These are phyloP conservation scores for Cyberlindnera americana DNA, from an alignment of 805 yeast species.

Conservation along the genomic window DNA sequence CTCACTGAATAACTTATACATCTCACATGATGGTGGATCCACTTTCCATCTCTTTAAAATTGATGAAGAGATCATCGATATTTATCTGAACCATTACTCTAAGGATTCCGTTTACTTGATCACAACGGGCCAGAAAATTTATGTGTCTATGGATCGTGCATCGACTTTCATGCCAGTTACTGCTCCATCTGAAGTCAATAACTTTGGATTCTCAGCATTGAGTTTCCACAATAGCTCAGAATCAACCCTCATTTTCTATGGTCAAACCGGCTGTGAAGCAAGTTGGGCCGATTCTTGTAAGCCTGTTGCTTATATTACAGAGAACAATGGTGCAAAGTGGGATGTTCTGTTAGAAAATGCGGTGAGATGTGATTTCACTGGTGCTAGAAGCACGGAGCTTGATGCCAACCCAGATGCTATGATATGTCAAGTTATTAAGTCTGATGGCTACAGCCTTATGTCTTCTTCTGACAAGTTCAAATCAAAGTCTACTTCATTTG, in stretches of 20 bases:
- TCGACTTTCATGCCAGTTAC: conserved; percentile 35
- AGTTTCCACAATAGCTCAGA: conserved; percentile 56
- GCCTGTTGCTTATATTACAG: conserved; percentile 55
- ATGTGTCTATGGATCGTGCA: conserved; percentile 72
- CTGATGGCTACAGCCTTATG: conserved; percentile 30
- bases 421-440: conserved; percentile 53
- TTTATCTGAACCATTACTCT: conserved; percentile 54
- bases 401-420: conserved; percentile 47
- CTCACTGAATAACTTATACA: conserved; percentile 43
- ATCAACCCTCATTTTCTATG: conserved; percentile 61
- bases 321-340: conserved; percentile 65
- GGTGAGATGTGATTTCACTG: conserved; percentile 63
- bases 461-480: conserved; percentile 23
- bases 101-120: conserved; percentile 40
- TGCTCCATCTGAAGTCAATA: conserved; percentile 42
- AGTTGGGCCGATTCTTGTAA: conserved; percentile 39
- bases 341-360: conserved; percentile 46
- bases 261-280: conserved; percentile 50
- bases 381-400: conserved; percentile 38
- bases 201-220: conserved; percentile 44
- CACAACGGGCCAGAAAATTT: conserved; percentile 23
- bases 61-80: conserved; percentile 40
- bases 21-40: conserved; percentile 54
- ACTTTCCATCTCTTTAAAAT: conserved; percentile 13
- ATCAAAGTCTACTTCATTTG: conserved; percentile 40